Conservation (phyloP, 306 rosid species). For the Casuarina equisetifolia region DNA sequence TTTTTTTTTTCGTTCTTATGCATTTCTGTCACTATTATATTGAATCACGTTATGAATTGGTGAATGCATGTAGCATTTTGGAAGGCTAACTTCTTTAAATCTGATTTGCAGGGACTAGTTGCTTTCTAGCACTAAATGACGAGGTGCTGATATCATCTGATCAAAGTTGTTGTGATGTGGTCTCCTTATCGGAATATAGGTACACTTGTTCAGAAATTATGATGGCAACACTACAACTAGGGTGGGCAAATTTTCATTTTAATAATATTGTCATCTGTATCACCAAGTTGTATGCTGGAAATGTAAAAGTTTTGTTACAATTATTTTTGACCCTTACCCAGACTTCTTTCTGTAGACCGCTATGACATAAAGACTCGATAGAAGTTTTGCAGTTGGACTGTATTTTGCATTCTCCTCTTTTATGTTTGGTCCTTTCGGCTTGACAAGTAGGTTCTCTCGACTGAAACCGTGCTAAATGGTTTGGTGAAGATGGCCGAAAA, state of each 20-base stretch:
- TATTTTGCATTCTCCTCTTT: neutral
- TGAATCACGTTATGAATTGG: neutral
- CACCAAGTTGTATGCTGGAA: conserved; percentile 1
- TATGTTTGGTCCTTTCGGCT: neutral
- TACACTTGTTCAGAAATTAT: neutral
- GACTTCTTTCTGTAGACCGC: neutral
- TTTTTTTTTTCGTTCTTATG: neutral
- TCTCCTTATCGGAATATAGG: conserved; percentile 15
- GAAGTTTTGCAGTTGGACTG: neutral
- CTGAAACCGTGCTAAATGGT: neutral
- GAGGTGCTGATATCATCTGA: conserved; percentile 28
- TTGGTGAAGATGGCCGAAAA: neutral
- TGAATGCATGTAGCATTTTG: neutral
- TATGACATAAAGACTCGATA: neutral
- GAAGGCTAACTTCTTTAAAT: conserved; percentile 22
- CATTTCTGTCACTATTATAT: neutral
- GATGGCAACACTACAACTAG: neutral
- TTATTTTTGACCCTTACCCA: neutral
- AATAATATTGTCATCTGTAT: neutral
- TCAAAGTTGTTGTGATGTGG: conserved; percentile 25
- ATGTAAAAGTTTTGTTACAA: neutral
- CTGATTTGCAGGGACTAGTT: conserved; percentile 65
- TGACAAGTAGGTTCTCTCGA: neutral
- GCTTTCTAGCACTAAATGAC: conserved; percentile 8
- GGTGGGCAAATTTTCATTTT: neutral